phyloP scores from a whole-genome alignment of 2,329 filamentous ascomycete species.

The Trichoderma hamatum region DNA sequence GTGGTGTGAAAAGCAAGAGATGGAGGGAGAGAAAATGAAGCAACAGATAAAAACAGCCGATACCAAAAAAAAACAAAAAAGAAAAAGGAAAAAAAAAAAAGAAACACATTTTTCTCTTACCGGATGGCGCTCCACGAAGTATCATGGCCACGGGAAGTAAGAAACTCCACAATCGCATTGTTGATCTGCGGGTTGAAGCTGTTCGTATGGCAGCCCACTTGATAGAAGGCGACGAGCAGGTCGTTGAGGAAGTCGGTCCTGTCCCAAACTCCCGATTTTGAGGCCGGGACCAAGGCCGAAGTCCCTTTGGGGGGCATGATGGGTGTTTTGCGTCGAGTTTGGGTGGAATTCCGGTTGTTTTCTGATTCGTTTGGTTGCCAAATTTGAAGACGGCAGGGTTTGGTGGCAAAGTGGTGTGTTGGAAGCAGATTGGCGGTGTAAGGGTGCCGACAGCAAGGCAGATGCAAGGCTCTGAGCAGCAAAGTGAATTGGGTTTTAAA shows the following conservation, averaged over 20 bases:
- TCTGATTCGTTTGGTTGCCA: neutral
- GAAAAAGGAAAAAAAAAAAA: constrained; percentile 7
- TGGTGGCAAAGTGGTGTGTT: neutral
- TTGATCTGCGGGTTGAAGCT: constrained; percentile 37
- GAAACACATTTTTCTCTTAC: constrained; percentile 40
- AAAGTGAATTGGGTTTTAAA: neutral
- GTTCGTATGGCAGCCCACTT: constrained; percentile 34
- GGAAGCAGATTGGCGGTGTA: neutral
- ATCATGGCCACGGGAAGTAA: constrained; percentile 39
- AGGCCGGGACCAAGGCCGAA: neutral
- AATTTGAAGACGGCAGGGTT: neutral
- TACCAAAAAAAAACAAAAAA: too few relatives aligned
- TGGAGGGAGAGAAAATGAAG: neutral
- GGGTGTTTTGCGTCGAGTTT: neutral
- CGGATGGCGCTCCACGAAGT: constrained; percentile 52
- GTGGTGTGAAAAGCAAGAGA: neutral
- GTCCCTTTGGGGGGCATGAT: constrained; percentile 22
- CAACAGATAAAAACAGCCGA: too few relatives aligned
- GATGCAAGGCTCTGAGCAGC: neutral
- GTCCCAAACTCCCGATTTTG: constrained; percentile 38
- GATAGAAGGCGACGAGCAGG: constrained; percentile 41
- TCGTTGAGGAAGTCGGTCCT: constrained; percentile 41
- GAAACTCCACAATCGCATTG: constrained; percentile 38
- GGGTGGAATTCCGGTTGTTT: neutral
- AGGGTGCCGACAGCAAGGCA: neutral